Evolutionary conservation across 306 rosid genomes (phyloP).

Genomic region (Malus asiatica): DNA sequence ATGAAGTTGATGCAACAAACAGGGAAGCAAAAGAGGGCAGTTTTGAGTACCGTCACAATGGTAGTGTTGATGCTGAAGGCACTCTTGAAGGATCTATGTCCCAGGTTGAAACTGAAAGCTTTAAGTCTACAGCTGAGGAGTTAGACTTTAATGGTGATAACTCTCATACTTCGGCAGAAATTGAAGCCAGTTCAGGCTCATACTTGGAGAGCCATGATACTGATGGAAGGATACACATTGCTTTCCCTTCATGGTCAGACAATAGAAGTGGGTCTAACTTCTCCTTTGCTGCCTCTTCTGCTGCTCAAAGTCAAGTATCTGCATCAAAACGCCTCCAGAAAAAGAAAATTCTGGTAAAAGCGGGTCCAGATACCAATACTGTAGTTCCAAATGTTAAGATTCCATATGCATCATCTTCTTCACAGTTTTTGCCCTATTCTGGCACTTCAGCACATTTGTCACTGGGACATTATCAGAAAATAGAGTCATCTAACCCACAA

Average conservation of each 20-base stretch:
- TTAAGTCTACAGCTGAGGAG: slow-evolving; percentile 66
- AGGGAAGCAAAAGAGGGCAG: slow-evolving; percentile 26
- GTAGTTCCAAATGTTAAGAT: slow-evolving; percentile 38
- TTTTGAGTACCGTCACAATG: slow-evolving; percentile 19
- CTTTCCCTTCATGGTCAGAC: slow-evolving; percentile 41
- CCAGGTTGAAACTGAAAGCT: slow-evolving; percentile 79
- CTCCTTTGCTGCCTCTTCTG: slow-evolving; percentile 74
- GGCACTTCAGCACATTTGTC: slow-evolving; percentile 44
- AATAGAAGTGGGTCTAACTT: slow-evolving; percentile 47
- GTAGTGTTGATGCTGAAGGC: slow-evolving; percentile 32
- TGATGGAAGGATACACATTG: slow-evolving; percentile 30
- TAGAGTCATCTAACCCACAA: slow-evolving; percentile 35
- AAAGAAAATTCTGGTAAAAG: slow-evolving; percentile 54
- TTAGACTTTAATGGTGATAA: slow-evolving; percentile 42
- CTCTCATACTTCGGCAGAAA: slow-evolving; percentile 32
- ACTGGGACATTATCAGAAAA: slow-evolving; percentile 37
- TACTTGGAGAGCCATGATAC: slow-evolving; percentile 31
- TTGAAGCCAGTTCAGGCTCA: slow-evolving; percentile 36
- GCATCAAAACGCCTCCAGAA: slow-evolving; percentile 53
- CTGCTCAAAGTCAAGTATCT: slow-evolving; percentile 44
- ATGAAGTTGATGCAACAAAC: slow-evolving; percentile 23
- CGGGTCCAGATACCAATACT: slow-evolving; percentile 47
- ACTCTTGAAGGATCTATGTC: slow-evolving; percentile 47
- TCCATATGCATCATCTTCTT: slow-evolving; percentile 56
- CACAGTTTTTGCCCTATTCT: slow-evolving; percentile 38